A percentile compares a stretch with the other conserved stretches of the same genome.
Evolutionary conservation across 148 eudicot genomes (phyloP).

Genomic region (Hydrangea macrophylla): DNA sequence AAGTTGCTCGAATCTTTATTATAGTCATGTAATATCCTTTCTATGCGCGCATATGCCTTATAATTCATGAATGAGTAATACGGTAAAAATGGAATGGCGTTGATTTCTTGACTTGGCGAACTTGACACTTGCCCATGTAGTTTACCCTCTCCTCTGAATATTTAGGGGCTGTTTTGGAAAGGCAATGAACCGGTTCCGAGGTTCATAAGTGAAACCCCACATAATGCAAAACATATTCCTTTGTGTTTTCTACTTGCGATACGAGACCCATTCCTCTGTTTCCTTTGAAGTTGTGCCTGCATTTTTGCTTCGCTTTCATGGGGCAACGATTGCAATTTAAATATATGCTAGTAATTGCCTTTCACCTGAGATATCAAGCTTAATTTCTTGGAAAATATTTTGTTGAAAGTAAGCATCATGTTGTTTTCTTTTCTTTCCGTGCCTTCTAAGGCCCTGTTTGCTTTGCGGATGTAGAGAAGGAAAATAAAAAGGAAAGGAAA

Average conservation of each 20-base stretch:
- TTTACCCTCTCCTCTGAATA: too few relatives aligned
- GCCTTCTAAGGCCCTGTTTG: not conserved
- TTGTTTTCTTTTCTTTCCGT: not conserved
- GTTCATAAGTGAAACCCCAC: too few relatives aligned
- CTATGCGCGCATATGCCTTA: not conserved
- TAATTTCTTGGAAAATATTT: not conserved
- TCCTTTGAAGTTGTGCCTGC: not conserved
- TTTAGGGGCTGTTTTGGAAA: too few relatives aligned
- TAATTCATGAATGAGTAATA: not conserved
- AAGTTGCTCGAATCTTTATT: not conserved
- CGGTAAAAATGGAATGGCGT: not conserved
- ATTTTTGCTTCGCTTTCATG: not conserved
- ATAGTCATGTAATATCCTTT: not conserved
- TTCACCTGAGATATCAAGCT: not conserved
- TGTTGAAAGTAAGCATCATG: not conserved
- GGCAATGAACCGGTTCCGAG: too few relatives aligned
- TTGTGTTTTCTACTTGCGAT: not conserved
- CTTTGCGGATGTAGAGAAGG: too few relatives aligned
- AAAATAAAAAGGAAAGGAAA: too few relatives aligned
- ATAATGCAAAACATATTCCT: not conserved
- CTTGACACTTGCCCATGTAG: conserved; percentile 4
- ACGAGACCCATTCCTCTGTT: not conserved
- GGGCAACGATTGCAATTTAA: not conserved
- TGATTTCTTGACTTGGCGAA: not conserved
- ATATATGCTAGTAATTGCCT: not conserved